Evolutionary conservation across 2,329 filamentous ascomycete species (phyloP), one percentile per base, ranked within the genome.

Genomic region (Aspergillus felis): DNA sequence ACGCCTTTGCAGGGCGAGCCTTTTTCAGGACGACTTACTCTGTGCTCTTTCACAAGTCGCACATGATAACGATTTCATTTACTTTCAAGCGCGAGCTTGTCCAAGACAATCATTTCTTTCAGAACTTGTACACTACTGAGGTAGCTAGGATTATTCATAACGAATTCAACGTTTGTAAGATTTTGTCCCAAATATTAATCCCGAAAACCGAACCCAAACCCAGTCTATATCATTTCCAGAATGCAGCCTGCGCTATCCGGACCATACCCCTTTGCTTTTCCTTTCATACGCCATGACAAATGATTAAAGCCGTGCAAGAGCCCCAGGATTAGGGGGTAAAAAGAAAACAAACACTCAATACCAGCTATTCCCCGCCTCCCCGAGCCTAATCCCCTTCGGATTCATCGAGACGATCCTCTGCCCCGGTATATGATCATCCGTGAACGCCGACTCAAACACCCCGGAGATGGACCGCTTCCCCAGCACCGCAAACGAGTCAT

Each of bases 321-420:
- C 24, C 32, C 6, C 50, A 14, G 44, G 29, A 50, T 44, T 10
- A 46, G 10, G 20, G 55, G 22, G 35, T 8, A 29, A 17, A 48
- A 22, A 25, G 24, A 25, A 9, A 41, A 46, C 52, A 22, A 53
- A 10, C 24, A 46, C 10, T 77, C 68, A 86, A 71, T 86, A 87
- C 84, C 84, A 87, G 55, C 76, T 75, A 66, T 83, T 73, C 1
- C 81, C 82, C 29, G 81, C 77, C 64, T 87, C 84, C 0, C 82
- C 82, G 22, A 76, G 67, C 60, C 78, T 82, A 61, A 80, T 76
- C 35, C 78, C 79, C 56, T 78, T 79, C 1, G 84, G 84, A 71
- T 87, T 87, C 72, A 86, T 72, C 41, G 79, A 83, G 50, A 86
- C 57, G 53, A 87, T 77, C 41, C 82, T 76, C 68, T 85, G 82